phyloP scores from a whole-genome alignment of 2,329 filamentous ascomycete species.

The Colletotrichum cordylinicola region DNA sequence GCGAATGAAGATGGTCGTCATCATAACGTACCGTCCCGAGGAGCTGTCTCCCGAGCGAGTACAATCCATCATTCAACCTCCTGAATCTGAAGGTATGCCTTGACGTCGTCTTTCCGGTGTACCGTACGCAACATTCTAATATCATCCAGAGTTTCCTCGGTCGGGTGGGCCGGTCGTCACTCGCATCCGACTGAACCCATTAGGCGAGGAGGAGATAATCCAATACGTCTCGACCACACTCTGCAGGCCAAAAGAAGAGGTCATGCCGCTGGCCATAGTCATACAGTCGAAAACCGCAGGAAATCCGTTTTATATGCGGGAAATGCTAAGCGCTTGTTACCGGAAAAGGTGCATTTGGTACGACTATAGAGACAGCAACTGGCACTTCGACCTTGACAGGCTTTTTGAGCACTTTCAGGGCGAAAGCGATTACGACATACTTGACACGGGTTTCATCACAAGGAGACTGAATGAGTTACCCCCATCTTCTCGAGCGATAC shows the following conservation, averaged over 20 bases:
- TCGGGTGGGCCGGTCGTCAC: slow-evolving; percentile 65
- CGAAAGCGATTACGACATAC: slow-evolving; percentile 77
- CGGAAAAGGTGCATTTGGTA: slow-evolving; percentile 90
- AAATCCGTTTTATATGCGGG: slow-evolving; percentile 89
- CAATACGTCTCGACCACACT: slow-evolving; percentile 85
- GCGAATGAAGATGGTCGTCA: slow-evolving; percentile 81
- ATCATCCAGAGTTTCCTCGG: slow-evolving; percentile 43
- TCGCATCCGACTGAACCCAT: slow-evolving; percentile 72
- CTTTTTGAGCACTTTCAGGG: slow-evolving; percentile 86
- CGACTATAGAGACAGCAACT: slow-evolving; percentile 81
- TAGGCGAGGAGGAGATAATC: slow-evolving; percentile 80
- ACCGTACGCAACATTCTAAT: slow-evolving; percentile 27
- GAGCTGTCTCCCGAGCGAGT: slow-evolving; percentile 64
- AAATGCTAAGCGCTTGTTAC: slow-evolving; percentile 88
- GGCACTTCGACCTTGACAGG: slow-evolving; percentile 85
- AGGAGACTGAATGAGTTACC: slow-evolving; percentile 80
- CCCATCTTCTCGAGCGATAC: slow-evolving; percentile 73
- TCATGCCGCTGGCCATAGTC: slow-evolving; percentile 80
- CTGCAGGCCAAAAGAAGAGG: slow-evolving; percentile 73
- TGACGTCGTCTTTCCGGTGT: not conserved
- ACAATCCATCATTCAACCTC: slow-evolving; percentile 58
- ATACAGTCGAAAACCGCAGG: slow-evolving; percentile 88
- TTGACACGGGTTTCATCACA: slow-evolving; percentile 84
- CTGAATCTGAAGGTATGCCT: slow-evolving; percentile 56
- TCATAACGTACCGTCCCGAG: slow-evolving; percentile 77